phyloP scores from a whole-genome alignment of 2,329 filamentous ascomycete genomes.

The Mollisiaceae sp. region DNA sequence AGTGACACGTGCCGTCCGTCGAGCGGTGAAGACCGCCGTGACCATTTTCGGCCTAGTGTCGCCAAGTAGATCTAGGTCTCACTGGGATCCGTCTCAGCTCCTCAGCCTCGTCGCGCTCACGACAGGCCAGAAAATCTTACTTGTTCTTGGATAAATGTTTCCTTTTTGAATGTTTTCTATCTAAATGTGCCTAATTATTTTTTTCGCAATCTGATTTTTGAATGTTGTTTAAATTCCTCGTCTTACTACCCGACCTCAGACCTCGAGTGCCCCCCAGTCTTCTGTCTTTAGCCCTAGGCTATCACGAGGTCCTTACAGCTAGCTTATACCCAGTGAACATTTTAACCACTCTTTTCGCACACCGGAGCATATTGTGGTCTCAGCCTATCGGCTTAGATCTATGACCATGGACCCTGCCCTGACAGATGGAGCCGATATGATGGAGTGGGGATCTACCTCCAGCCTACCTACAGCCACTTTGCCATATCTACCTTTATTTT shows the following conservation, averaged over 20 bases:
- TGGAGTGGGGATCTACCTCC: constrained; percentile 11
- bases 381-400: neutral
- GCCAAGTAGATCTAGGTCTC: too few species aligned
- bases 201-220: neutral
- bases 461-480: neutral
- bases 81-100: neutral
- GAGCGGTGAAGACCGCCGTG: constrained; percentile 17
- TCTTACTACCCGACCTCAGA: neutral
- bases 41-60: constrained; percentile 14
- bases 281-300: neutral
- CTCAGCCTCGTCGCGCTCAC: neutral
- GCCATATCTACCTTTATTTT: neutral
- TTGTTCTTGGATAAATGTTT: neutral
- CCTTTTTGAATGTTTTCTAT: neutral
- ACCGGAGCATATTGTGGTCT: neutral
- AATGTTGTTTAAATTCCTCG: neutral
- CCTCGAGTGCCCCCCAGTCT: neutral
- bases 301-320: neutral
- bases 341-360: neutral
- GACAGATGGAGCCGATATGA: constrained; percentile 12
- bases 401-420: constrained; percentile 12
- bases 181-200: neutral
- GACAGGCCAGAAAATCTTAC: neutral
- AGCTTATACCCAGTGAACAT: neutral
- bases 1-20: neutral